Evolutionary conservation across 495 filamentous ascomycete genomes (phyloP).

Genomic region (Penicillium daleae): DNA sequence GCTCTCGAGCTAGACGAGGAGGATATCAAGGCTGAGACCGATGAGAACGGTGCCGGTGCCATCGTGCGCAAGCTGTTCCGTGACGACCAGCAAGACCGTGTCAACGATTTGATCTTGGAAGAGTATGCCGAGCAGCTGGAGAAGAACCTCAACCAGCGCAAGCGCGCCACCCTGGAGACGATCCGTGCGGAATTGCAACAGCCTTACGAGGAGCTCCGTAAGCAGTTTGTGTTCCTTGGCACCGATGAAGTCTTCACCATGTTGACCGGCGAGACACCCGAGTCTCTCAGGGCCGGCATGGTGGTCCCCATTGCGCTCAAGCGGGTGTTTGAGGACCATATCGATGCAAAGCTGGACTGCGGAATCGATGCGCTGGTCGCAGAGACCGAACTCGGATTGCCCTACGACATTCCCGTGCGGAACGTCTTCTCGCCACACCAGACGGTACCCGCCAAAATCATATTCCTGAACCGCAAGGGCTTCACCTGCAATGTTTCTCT

Average conservation of each 20-base stretch:
- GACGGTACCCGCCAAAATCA: constrained; percentile 83
- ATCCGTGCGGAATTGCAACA: constrained; percentile 91
- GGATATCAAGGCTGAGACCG: constrained; percentile 91
- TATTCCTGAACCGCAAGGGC: constrained; percentile 79
- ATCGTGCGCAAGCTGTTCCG: constrained; percentile 91
- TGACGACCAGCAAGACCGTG: constrained; percentile 88
- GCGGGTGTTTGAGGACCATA: constrained; percentile 85
- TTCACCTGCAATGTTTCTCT: constrained; percentile 83
- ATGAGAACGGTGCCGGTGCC: constrained; percentile 83
- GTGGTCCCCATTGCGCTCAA: constrained; percentile 87
- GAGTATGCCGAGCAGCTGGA: constrained; percentile 97
- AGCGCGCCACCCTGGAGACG: constrained; percentile 93
- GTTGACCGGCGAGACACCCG: constrained; percentile 90
- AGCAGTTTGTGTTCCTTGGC: constrained; percentile 70
- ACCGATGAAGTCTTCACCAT: constrained; percentile 92
- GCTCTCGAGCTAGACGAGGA: constrained; percentile 95
- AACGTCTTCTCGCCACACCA: constrained; percentile 71
- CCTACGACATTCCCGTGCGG: constrained; percentile 59
- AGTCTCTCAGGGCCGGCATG: constrained; percentile 84
- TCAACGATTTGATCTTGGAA: constrained; percentile 94
- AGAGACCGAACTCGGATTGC: constrained; percentile 69
- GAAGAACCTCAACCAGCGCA: constrained; percentile 87
- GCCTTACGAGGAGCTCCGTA: constrained; percentile 92
- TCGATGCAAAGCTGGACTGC: constrained; percentile 90
- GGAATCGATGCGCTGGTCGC: constrained; percentile 88